A percentile compares a stretch with the other conserved stretches of the same genome.
These are phyloP conservation scores for Smittium mucronatum DNA, from an alignment of 371 early-diverging fungal species.

Conservation along the genomic window DNA sequence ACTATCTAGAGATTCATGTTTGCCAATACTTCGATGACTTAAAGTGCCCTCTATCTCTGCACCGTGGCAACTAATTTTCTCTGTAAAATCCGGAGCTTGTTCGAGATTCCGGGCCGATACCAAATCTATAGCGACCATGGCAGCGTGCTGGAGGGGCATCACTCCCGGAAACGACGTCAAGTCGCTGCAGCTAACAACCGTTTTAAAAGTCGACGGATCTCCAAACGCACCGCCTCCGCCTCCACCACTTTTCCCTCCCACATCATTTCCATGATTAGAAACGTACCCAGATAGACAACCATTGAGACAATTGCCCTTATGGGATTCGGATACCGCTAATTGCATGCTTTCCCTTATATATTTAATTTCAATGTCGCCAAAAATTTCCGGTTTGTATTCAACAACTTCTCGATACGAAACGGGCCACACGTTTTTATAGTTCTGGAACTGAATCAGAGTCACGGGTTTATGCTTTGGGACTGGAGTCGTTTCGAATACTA, in stretches of 20 bases:
- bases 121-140: not conserved
- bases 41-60: constrained; percentile 25
- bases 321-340: constrained; percentile 13
- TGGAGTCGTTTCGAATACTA: not conserved
- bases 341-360: not conserved
- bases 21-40: constrained; percentile 18
- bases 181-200: not conserved
- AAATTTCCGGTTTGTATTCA: not conserved
- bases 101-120: not conserved
- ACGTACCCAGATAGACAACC: not conserved
- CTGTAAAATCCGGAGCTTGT: constrained; percentile 11
- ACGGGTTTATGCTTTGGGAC: constrained; percentile 27
- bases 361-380: not conserved
- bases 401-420: constrained; percentile 29
- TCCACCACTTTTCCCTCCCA: not conserved
- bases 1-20: not conserved
- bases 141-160: not conserved
- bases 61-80: constrained; percentile 13
- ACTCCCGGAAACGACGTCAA: not conserved
- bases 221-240: not conserved
- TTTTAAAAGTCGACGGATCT: not conserved
- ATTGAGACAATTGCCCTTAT: not conserved
- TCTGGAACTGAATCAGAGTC: constrained; percentile 32
- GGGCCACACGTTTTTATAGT: constrained; percentile 39
- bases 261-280: not conserved